These are phyloP conservation scores for Boletus rubroflammeus DNA, from an alignment of 768 basidiomycete genomes.

Conservation along the genomic window DNA sequence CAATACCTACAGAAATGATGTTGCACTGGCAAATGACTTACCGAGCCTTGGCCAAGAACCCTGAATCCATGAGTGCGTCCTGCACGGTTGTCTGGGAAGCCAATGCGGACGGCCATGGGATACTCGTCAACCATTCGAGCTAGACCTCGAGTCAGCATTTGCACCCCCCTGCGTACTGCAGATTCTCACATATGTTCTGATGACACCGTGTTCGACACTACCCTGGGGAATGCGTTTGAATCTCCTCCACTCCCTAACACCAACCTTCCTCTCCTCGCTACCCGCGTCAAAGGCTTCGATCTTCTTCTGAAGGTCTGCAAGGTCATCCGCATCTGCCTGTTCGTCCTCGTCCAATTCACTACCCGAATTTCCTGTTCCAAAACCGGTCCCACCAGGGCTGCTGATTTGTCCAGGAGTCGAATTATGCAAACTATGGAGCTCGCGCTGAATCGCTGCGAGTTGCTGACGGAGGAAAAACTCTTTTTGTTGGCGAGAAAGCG, in stretches of 20 bases:
- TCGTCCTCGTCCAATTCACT: constrained; percentile 75
- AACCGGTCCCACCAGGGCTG: constrained; percentile 16
- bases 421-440: constrained; percentile 57
- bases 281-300: constrained; percentile 72
- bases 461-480: constrained; percentile 85
- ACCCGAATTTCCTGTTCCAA: constrained; percentile 23
- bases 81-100: constrained; percentile 22
- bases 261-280: constrained; percentile 79
- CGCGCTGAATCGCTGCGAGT: constrained; percentile 73
- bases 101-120: constrained; percentile 71
- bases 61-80: constrained; percentile 44
- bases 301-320: constrained; percentile 65
- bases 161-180: background rate
- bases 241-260: constrained; percentile 77
- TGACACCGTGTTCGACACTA: constrained; percentile 88
- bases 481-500: constrained; percentile 84
- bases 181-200: constrained; percentile 68
- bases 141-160: constrained; percentile 13
- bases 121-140: constrained; percentile 85
- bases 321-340: constrained; percentile 75
- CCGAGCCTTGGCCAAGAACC: constrained; percentile 69
- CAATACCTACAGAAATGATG: background rate
- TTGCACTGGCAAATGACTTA: constrained; percentile 4
- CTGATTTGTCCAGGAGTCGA: constrained; percentile 22
- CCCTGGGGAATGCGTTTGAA: constrained; percentile 86